phyloP scores from a whole-genome alignment of 306 rosid species.

The Cicer yamashitae region DNA sequence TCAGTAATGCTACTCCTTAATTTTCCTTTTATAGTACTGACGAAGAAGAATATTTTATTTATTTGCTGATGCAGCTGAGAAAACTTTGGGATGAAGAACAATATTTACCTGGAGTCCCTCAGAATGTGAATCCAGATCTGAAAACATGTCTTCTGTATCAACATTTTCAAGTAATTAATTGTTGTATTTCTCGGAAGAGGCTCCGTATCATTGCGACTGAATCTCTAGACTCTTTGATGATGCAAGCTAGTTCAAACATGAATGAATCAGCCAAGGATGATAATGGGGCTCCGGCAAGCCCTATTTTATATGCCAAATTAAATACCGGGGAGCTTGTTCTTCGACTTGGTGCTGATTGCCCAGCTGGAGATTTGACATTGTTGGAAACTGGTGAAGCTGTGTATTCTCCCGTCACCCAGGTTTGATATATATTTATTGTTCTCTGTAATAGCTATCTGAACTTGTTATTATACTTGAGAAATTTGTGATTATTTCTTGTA shows the following conservation, averaged over 20 bases:
- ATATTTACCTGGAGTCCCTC: constrained; percentile 73
- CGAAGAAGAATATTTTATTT: constrained; percentile 29
- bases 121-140: constrained; percentile 88
- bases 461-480: constrained; percentile 42
- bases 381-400: constrained; percentile 97
- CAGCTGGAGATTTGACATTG: constrained; percentile 67
- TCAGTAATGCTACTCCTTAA: constrained; percentile 27
- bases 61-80: constrained; percentile 69
- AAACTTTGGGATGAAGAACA: constrained; percentile 78
- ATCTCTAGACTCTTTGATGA: constrained; percentile 70
- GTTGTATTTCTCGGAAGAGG: constrained; percentile 89
- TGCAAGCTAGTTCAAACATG: constrained; percentile 61
- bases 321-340: constrained; percentile 83
- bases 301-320: constrained; percentile 73
- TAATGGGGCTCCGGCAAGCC: constrained; percentile 49
- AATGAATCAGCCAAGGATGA: constrained; percentile 50
- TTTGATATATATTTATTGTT: constrained; percentile 50
- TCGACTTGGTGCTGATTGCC: constrained; percentile 80
- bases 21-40: constrained; percentile 34
- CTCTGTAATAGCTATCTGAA: constrained; percentile 22
- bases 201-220: constrained; percentile 71
- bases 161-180: constrained; percentile 87
- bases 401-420: constrained; percentile 94
- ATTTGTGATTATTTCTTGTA: constrained; percentile 49
- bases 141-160: constrained; percentile 86